Evolutionary conservation across 345 rosid genomes (phyloP), one percentile per base, ranked within the genome.

Genomic region (Populus tremula): DNA sequence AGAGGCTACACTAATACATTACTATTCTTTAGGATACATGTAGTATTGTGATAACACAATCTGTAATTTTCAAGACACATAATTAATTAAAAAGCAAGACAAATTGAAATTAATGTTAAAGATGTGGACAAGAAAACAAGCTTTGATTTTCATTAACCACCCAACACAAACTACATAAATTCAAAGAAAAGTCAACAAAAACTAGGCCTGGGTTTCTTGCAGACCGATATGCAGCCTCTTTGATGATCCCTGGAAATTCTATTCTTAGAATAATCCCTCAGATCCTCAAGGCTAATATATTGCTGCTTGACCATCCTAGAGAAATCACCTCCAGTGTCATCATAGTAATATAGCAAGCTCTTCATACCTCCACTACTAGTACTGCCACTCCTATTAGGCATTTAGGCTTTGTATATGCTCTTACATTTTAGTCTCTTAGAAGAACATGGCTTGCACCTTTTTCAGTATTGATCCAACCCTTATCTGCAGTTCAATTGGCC

Each of bases 261-360:
- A 76, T 92, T 92, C 88, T 94, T 94, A 17, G 94, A 91, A 85
- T 74, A 94, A 62, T 92, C 91, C 74, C 93, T 89, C 27, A 94
- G 82, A 80, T 94, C 97, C 67, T 92, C 92, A 0, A 92, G 90
- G 77, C 97, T 94, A 74, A 92, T 81, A 71, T 92, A 94, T 81
- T 94, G 97, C 80, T 94, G 96, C 87, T 91, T 94, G 65, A 91
- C 97, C 91, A 91, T 92, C 82, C 91, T 91, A 1, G 91, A 85
- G 38, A 90, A 87, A 84, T 87, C 97, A 3, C 87, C 90, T 14
- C 91, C 93, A 0, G 87, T 79, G 74, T 90, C 97, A 53, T 94
- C 97, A 41, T 87, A 83, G 87, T 87, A 87, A 77, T 94, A 90
- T 71, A 88, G 70, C 27, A 27, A 27, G 27, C 92, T 88, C 85